Percentiles rank a stretch among this genome's conserved stretches.
Evolutionary conservation across 169 alveolate species (phyloP).

Genomic region (Plasmodium cynomolgi): DNA sequence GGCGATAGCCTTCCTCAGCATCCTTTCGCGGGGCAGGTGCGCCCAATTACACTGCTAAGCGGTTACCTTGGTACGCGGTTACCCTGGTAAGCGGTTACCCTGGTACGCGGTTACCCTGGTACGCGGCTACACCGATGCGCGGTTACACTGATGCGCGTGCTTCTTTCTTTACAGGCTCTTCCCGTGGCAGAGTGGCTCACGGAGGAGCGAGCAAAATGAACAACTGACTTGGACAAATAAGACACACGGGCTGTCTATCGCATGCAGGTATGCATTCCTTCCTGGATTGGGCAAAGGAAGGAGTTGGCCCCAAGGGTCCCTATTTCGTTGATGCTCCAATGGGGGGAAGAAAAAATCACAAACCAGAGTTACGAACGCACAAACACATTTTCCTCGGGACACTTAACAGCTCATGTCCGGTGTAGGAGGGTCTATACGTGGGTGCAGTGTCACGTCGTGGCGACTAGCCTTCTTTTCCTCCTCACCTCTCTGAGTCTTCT

Average conservation of each 20-base stretch:
- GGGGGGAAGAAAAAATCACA: not conserved
- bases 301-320: not conserved
- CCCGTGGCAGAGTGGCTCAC: too few species aligned
- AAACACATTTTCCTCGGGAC: too few species aligned
- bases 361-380: not conserved
- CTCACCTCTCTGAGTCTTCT: too few species aligned
- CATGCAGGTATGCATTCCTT: not conserved
- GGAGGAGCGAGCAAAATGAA: not conserved
- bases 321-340: not conserved
- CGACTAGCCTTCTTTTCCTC: too few species aligned
- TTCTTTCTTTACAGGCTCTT: too few species aligned
- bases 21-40: not conserved
- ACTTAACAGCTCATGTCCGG: too few species aligned
- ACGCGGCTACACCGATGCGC: not conserved
- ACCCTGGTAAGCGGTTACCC: too few species aligned
- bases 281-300: not conserved
- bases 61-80: not conserved
- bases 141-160: not conserved
- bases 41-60: not conserved
- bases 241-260: not conserved
- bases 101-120: not conserved
- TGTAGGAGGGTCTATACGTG: too few species aligned
- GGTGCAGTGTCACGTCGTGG: too few species aligned
- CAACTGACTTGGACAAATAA: not conserved
- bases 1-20: conserved; percentile 18